These are phyloP conservation scores for Aquilaria sinensis DNA, from an alignment of 345 rosid species.

Conservation along the genomic window DNA sequence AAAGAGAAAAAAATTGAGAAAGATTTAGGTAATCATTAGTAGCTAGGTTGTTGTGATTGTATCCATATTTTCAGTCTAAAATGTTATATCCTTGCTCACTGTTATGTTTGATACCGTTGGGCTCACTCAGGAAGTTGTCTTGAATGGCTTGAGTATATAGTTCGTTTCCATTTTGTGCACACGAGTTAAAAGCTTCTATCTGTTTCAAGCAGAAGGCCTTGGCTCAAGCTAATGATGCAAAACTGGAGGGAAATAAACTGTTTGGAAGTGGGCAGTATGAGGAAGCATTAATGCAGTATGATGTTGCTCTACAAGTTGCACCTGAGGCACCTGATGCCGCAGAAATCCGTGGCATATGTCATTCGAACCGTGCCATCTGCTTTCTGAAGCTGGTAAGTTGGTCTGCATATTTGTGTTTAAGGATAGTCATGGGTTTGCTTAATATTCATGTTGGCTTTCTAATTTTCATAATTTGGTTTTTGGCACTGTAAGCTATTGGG, in stretches of 20 bases:
- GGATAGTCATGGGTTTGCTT: not conserved
- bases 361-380: slow-evolving; percentile 74
- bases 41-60: no score
- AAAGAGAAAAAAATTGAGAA: no score
- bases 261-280: slow-evolving; percentile 61
- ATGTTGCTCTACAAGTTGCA: slow-evolving; percentile 45
- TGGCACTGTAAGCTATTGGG: not conserved
- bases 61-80: not conserved
- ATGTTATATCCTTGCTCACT: not conserved
- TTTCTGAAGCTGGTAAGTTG: slow-evolving; percentile 64
- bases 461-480: no score
- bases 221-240: slow-evolving; percentile 58
- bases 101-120: not conserved
- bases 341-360: slow-evolving; percentile 70
- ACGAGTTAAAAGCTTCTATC: not conserved
- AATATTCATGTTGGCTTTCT: not conserved
- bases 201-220: slow-evolving; percentile 40
- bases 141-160: not conserved
- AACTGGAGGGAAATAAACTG: slow-evolving; percentile 70
- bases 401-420: not conserved
- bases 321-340: slow-evolving; percentile 30
- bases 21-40: no score
- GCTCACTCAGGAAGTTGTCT: not conserved
- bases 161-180: not conserved
- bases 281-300: slow-evolving; percentile 74